Evolutionary conservation across 2,329 filamentous ascomycete genomes (phyloP), one percentile per base, ranked within the genome.

Genomic region (Pseudonectria buxi): DNA sequence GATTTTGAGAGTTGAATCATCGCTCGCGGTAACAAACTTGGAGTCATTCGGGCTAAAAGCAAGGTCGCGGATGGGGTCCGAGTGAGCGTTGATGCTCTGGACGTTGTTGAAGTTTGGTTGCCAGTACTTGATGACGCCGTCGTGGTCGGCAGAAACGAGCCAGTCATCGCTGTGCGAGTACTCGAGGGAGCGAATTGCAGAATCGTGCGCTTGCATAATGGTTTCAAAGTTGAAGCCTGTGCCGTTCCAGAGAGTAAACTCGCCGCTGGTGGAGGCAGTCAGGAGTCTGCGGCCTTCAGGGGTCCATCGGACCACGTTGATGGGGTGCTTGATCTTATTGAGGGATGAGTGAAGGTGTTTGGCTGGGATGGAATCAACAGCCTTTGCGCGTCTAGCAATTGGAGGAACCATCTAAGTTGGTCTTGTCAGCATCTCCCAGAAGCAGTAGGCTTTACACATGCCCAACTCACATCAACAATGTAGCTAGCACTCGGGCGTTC

Each of bases 151-250:
- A 7, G 92, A 96, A 35, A 98, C 77, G 10, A 98, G 72, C 90
- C 92, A 98, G 64, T 98, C 92, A 56, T 95, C 86, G 51, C 85
- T 94, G 62, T 96, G 86, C 3, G 92, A 94, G 68, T 95, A 98
- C 46, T 80, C 78, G 30, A 89, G 71, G 9, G 84, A 81, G 49
- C 87, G 78, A 46, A 95, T 88, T 26, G 86, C 85, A 36, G 81
- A 80, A 62, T 95, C 90, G 61, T 96, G 90, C 26, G 90, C 90
- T 68, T 95, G 89, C 85, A 95, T 95, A 18, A 98, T 95, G 4
- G 92, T 96, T 66, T 98, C 92, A 53, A 98, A 98, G 62, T 98
- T 96, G 74, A 98, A 98, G 15, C 88, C 90, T 28, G 90, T 96
- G 44, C 92, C 92, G 59, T 98, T 98, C 92, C 92, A 98, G 4